Base-by-base conservation (phyloP, 345 rosid species). In the Populus nigra region DNA sequence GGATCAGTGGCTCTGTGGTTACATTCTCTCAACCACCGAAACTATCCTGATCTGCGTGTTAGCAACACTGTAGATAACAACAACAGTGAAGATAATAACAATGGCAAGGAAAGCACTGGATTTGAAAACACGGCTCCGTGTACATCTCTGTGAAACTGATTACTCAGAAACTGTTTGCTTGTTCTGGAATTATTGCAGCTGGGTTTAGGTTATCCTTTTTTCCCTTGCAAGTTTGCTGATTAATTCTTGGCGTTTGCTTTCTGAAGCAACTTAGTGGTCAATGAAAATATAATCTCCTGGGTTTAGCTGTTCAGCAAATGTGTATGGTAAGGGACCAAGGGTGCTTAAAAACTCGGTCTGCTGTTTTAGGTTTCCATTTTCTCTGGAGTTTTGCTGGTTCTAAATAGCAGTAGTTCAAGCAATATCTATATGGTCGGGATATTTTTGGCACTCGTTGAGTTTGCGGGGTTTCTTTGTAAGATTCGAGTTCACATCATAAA, bases 1-100 rank as follows among this genome's bases (percentile, higher is more conserved):
- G 98, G 97, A 81, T 82, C 76, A 8, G 95, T 93, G 18, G 95
- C 86, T 20, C 82, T 96, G 72, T 96, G 99, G 99, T 84, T 96
- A 90, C 99, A 93, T 88, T 96, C 99, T 4, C 69, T 96, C 74
- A 93, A 96, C 83, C 78, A 88, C 81, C 81, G 97, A 76, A 96
- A 96, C 84, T 93, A 90, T 82, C 91, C 97, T 4, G 94, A 91
- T 84, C 84, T 93, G 65, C 82, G 65, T 35, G 63, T 41, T 33
- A 68, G 18, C 20, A 27, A 57, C 79, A 53, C 41, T 27, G 78
- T 69, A 76, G 77, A 57, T 0, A 10, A 68, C 5, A 36, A 38
- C 71, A 36, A 8, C 9, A 20, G 23, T 53, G 59, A 53, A 53
- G 59, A 53, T 43, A 57, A 36, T 1, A 33, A 33, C 36, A 22